Base-by-base conservation (phyloP, 306 rosid species). In the Ormosia semicastrata region DNA sequence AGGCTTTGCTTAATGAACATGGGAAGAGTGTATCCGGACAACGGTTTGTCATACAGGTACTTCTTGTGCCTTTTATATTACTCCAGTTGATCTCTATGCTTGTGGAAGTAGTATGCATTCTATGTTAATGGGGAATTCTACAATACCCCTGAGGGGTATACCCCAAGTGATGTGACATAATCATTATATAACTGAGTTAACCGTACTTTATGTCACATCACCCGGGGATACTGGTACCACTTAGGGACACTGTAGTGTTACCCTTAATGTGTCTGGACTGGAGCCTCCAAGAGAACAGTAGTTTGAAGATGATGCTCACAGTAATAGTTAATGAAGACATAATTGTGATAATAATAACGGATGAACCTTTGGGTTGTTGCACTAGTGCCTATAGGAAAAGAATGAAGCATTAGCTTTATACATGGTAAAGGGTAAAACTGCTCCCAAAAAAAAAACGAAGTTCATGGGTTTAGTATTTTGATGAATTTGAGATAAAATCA, bases 11-110 rank as follows among this genome's bases (percentile, higher is more conserved):
- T 62, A 85, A 89, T 30, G 99, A 95, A 76, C 11, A 95, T 74
- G 95, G 99, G n/a, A 89, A 91, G 85, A 81, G 74, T 88, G 85
- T 94, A 65, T 85, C 92, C 1, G 98, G 95, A 67, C 98, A 94
- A 76, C 87, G 93, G 37, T 90, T 91, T 77, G 94, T 88, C 57
- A 95, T 95, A 57, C 99, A 95, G 95, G 99, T 92, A 85, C 40
- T 63, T 40, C 2, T 62, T 67, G 9, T 29, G 59, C 50, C 37
- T 60, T 41, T 12, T 30, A 14, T 49, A 40, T 64, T 77, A 47
- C 70, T 66, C n/a, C 13, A 14, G 2, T 76, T 71, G 0, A n/a
- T 50, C 71, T 52, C 15, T 52, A 11, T 57, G 71, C 33, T 57
- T 49, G 53, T 80, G 39, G 24, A 44, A 77, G 9, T 33, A 34